phyloP scores from a whole-genome alignment of 768 basidiomycete genomes.

The Termitomyces bulborhizus region DNA sequence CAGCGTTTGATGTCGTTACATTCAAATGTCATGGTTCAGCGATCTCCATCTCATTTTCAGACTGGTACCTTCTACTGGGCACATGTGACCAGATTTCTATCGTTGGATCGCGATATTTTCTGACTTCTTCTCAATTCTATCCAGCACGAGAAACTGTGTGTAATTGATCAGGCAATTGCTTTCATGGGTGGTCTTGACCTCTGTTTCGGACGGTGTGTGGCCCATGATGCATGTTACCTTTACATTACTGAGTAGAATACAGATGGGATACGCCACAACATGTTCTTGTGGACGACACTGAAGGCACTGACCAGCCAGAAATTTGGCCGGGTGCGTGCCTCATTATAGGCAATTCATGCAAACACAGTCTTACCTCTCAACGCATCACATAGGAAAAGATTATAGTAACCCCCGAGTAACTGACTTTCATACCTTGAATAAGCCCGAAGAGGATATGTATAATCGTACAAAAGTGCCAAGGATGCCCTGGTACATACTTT shows the following conservation, averaged over 20 bases:
- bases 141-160: constrained; percentile 96
- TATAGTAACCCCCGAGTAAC: constrained; percentile 85
- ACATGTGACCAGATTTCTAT: constrained; percentile 53
- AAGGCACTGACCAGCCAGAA: constrained; percentile 51
- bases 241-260: background rate
- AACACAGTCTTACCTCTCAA: background rate
- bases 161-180: constrained; percentile 94
- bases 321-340: constrained; percentile 77
- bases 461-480: constrained; percentile 84
- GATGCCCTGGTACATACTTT: constrained; percentile 79
- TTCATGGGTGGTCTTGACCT: constrained; percentile 98
- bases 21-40: constrained; percentile 91
- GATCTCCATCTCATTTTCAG: constrained; percentile 95
- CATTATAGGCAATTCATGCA: background rate
- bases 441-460: constrained; percentile 94
- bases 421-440: constrained; percentile 83
- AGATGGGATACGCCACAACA: constrained; percentile 98
- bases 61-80: constrained; percentile 99
- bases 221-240: background rate
- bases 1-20: constrained; percentile 74
- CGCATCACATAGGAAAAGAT: constrained; percentile 66
- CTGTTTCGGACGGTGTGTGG: constrained; percentile 73
- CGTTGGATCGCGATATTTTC: background rate
- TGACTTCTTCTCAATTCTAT: background rate
- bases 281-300: constrained; percentile 78